Conservation (phyloP, 805 yeast genomes). For the Kuraishia borneana region DNA sequence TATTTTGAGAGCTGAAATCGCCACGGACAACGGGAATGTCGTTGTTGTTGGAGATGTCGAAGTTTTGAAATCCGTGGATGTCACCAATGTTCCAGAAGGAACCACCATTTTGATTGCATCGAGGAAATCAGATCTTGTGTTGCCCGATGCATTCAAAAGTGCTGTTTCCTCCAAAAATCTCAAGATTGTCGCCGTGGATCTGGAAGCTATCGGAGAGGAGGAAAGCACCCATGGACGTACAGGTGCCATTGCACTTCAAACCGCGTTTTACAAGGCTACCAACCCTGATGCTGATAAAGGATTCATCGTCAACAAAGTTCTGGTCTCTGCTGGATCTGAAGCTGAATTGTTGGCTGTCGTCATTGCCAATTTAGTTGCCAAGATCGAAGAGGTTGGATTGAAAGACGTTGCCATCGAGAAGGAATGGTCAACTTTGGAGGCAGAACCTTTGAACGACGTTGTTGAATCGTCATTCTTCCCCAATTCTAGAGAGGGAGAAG, state of each 20-base stretch:
- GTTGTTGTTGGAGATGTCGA: slow-evolving; percentile 51
- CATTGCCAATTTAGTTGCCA: slow-evolving; percentile 52
- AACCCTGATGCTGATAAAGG: slow-evolving; percentile 47
- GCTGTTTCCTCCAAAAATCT: slow-evolving; percentile 40
- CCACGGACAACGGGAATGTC: slow-evolving; percentile 47
- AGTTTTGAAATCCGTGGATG: slow-evolving; percentile 47
- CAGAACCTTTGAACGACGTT: slow-evolving; percentile 17
- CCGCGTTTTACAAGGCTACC: slow-evolving; percentile 68
- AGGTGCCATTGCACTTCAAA: slow-evolving; percentile 61
- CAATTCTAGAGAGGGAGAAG: slow-evolving; percentile 44
- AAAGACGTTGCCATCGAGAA: slow-evolving; percentile 23
- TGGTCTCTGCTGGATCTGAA: slow-evolving; percentile 72
- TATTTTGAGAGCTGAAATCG: slow-evolving; percentile 54
- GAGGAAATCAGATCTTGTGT: slow-evolving; percentile 24
- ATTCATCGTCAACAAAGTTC: slow-evolving; percentile 63
- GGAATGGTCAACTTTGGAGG: slow-evolving; percentile 15
- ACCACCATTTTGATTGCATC: slow-evolving; percentile 43
- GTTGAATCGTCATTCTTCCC: slow-evolving; percentile 57
- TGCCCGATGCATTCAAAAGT: slow-evolving; percentile 43
- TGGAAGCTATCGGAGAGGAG: slow-evolving; percentile 49
- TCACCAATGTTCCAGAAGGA: slow-evolving; percentile 46
- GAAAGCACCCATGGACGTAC: slow-evolving; percentile 72
- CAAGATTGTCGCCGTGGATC: slow-evolving; percentile 48
- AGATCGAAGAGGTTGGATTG: slow-evolving; percentile 34
- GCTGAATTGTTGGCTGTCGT: slow-evolving; percentile 72